Percentiles rank a stretch among this genome's conserved stretches.
Conservation (phyloP, 139 green algal species). For the Chlamydomonas eustigma region DNA sequence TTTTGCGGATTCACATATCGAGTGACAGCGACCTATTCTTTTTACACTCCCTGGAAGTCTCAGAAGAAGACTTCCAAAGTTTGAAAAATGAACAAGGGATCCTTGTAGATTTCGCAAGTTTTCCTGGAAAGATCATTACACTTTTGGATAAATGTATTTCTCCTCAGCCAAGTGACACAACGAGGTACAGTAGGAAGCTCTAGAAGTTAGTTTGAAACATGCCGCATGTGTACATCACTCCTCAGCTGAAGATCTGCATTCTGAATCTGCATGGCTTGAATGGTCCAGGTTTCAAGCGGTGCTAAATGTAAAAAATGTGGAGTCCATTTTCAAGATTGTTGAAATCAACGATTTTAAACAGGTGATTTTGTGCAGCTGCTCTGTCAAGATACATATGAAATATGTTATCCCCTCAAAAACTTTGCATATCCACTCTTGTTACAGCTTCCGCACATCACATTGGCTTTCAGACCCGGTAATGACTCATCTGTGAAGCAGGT, state of each 20-base stretch:
- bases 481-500: slow-evolving; percentile 80
- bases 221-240: no score
- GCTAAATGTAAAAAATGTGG: slow-evolving; percentile 30
- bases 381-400: slow-evolving; percentile 20
- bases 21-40: slow-evolving; percentile 72
- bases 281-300: slow-evolving; percentile 59
- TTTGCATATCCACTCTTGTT: no score
- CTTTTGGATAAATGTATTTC: slow-evolving; percentile 78
- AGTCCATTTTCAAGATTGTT: slow-evolving; percentile 73
- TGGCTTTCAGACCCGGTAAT: slow-evolving; percentile 76
- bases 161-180: slow-evolving; percentile 39
- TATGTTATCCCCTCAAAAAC: no score
- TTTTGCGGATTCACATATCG: slow-evolving; percentile 71
- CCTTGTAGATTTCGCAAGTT: slow-evolving; percentile 87
- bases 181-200: slow-evolving; percentile 53
- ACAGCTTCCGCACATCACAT: slow-evolving; percentile 77
- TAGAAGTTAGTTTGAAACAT: no score
- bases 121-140: slow-evolving; percentile 79
- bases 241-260: no score
- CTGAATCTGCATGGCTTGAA: no score
- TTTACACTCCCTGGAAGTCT: slow-evolving; percentile 83
- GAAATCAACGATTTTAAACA: slow-evolving; percentile 95
- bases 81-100: slow-evolving; percentile 88
- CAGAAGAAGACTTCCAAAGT: slow-evolving; percentile 82
- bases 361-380: not conserved